phyloP scores from a whole-genome alignment of 768 basidiomycete genomes.

The Boletus reticuloceps region DNA sequence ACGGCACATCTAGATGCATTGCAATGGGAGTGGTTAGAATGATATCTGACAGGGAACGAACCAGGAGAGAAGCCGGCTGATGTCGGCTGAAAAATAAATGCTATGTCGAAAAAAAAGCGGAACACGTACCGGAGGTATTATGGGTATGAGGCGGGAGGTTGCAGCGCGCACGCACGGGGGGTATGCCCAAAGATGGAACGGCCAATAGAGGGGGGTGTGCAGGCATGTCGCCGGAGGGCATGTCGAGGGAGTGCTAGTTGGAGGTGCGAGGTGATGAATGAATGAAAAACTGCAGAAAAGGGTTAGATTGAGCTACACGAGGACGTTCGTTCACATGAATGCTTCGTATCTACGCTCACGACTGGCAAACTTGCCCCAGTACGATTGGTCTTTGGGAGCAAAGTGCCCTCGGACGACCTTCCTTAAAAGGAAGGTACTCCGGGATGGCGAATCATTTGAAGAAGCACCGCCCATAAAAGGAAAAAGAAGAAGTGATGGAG shows the following conservation, averaged over 20 bases:
- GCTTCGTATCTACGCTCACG: neutral
- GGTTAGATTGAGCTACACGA: constrained; percentile 2
- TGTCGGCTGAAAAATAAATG: neutral
- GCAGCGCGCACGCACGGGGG: too few relatives aligned
- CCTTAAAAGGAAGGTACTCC: constrained; percentile 5
- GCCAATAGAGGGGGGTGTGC: neutral
- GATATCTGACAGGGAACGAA: neutral
- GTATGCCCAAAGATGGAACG: constrained; percentile 3
- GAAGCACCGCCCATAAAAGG: constrained; percentile 18
- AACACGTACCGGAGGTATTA: too few relatives aligned
- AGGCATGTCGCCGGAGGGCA: constrained; percentile 3
- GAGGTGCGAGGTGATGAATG: neutral
- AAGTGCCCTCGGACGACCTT: neutral
- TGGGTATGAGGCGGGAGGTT: too few relatives aligned
- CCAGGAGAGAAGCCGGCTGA: constrained; percentile 12
- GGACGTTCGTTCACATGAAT: neutral
- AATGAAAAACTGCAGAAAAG: neutral
- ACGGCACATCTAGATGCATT: neutral
- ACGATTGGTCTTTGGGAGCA: neutral
- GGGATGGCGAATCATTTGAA: constrained; percentile 16
- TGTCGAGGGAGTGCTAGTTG: neutral
- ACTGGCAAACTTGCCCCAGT: neutral
- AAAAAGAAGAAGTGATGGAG: neutral
- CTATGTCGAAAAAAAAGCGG: neutral
- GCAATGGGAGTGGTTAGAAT: too few relatives aligned